These are phyloP conservation scores for Hygrophoropsis aurantiaca DNA, from an alignment of 768 basidiomycete genomes.

Conservation along the genomic window DNA sequence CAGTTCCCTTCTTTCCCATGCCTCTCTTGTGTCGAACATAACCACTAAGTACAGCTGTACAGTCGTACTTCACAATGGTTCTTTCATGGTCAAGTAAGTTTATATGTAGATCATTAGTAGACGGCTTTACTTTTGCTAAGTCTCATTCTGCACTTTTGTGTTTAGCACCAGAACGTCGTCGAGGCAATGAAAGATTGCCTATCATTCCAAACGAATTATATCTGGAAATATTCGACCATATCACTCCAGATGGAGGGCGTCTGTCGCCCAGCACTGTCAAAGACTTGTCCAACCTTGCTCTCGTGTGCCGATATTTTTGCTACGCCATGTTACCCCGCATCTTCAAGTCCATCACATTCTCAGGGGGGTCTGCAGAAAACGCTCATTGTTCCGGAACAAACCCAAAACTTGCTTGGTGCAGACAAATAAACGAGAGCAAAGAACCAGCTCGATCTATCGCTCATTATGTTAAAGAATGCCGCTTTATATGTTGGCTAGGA, in stretches of 20 bases:
- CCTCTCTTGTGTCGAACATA: no score
- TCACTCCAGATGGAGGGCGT: constrained; percentile 21
- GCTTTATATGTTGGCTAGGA: constrained; percentile 7
- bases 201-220: constrained; percentile 48
- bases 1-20: no score
- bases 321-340: constrained; percentile 38
- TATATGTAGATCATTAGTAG: no score
- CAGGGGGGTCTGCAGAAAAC: constrained; percentile 9
- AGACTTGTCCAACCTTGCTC: constrained; percentile 28
- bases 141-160: neutral
- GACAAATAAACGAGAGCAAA: constrained; percentile 22
- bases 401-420: constrained; percentile 21
- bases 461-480: constrained; percentile 25
- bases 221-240: constrained; percentile 36
- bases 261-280: constrained; percentile 8
- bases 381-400: no score
- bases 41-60: no score
- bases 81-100: no score
- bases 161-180: constrained; percentile 27
- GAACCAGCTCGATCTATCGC: constrained; percentile 30
- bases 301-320: constrained; percentile 45
- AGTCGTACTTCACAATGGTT: no score
- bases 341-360: constrained; percentile 31
- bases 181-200: constrained; percentile 11
- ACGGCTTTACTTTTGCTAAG: no score